These are phyloP conservation scores for Thamnidium elegans DNA, from an alignment of 192 early-diverging fungal genomes.

Conservation along the genomic window DNA sequence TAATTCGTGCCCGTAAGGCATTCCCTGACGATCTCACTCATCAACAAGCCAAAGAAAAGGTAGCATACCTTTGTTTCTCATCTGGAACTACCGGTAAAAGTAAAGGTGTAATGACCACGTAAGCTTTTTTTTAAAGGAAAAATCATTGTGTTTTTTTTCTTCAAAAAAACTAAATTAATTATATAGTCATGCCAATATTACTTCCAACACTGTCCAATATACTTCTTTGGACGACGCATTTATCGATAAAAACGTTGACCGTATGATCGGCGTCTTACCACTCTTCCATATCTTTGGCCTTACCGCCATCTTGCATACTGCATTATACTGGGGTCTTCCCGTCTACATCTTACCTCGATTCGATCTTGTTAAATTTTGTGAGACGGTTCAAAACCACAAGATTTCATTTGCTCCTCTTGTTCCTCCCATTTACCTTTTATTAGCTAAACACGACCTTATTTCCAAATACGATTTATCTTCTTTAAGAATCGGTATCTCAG, in stretches of 20 bases:
- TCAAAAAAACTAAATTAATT: background rate
- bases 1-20: conserved; percentile 16
- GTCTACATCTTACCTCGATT: conserved; percentile 64
- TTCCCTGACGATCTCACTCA: conserved; percentile 18
- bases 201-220: conserved; percentile 28
- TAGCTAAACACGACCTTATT: conserved; percentile 65
- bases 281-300: conserved; percentile 36
- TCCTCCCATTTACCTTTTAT: conserved; percentile 64
- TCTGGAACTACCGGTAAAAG: conserved; percentile 34
- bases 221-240: background rate
- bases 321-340: conserved; percentile 31
- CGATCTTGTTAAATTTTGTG: conserved; percentile 53
- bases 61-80: conserved; percentile 34
- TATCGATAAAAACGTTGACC: conserved; percentile 14
- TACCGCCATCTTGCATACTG: conserved; percentile 11
- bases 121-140: background rate
- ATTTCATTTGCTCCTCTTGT: conserved; percentile 78
- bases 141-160: no score
- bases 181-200: conserved; percentile 32
- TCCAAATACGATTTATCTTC: conserved; percentile 59
- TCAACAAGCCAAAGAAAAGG: conserved; percentile 30
- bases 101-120: conserved; percentile 43
- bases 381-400: conserved; percentile 70
- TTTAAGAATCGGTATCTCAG: conserved; percentile 49
- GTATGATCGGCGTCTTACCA: conserved; percentile 30